Evolutionary conservation across 2,329 filamentous ascomycete species (phyloP), one percentile per base, ranked within the genome.

Genomic region (Pochonia chlamydosporia): DNA sequence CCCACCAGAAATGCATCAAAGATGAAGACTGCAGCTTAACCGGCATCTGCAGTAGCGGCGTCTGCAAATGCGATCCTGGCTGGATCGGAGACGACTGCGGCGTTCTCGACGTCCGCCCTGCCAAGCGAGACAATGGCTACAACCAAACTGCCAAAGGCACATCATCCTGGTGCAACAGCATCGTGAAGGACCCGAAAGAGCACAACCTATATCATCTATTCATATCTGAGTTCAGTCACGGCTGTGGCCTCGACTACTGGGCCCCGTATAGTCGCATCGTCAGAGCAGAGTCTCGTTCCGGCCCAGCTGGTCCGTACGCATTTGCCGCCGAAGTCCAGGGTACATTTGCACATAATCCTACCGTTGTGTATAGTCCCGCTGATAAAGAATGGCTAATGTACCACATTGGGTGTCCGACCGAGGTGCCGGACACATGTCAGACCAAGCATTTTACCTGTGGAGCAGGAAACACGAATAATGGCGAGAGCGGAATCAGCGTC

Each of bases 161-260:
- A 41, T 72, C 73, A 0, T 75, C 72, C 0, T 76, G 73, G 74
- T 70, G 73, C 13, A 70, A 68, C 1, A 65, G 65, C 11, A 72
- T 76, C 28, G 44, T 75, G 0, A 69, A 69, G 33, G 74, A 76
- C 43, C 68, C 59, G 0, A 14, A 54, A 0, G 31, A 44, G 13
- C 13, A 37, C 14, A 20, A 36, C 21, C 57, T 73, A 1, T 73
- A 74, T 43, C 72, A 75, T 44, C 64, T 76, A 0, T 60, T 75
- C 39, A 63, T 65, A 16, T 2, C 71, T 0, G 70, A 75, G 42
- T 73, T 76, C 48, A 59, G 63, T 0, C 61, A 68, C 43, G 69
- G 68, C 6, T 76, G 73, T 44, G 72, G 72, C 0, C 60, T 76
- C 2, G 58, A 58, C 5, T 71, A 68, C n/a, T 76, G 74, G 72